Percentiles rank a stretch among this genome's conserved stretches.
These are phyloP conservation scores for Ceratocystis cacaofunesta DNA, from an alignment of 2,329 filamentous ascomycete species.

Conservation along the genomic window DNA sequence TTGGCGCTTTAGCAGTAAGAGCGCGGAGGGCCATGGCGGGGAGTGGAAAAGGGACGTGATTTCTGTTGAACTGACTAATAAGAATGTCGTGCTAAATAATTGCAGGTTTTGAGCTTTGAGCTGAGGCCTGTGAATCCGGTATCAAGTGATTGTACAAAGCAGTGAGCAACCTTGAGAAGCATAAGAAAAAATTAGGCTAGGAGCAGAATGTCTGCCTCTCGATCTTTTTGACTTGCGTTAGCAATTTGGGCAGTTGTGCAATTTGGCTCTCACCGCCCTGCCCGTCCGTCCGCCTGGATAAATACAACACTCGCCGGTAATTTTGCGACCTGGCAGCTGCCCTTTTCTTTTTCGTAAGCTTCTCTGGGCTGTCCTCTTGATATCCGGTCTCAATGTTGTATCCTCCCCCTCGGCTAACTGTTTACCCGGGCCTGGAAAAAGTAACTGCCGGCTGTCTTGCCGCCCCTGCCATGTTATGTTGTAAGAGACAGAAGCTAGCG, in stretches of 20 bases:
- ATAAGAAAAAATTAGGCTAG: too few species aligned
- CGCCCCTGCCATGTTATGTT: neutral
- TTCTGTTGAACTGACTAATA: neutral
- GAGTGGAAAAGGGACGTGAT: neutral
- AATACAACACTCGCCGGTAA: too few species aligned
- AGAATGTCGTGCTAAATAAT: neutral
- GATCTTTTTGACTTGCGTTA: neutral
- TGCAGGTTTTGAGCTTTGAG: too few species aligned
- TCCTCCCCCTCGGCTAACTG: neutral
- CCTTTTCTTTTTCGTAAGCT: neutral
- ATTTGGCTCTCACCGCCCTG: neutral
- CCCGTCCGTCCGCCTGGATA: too few species aligned
- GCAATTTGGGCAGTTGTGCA: neutral
- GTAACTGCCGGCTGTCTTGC: conserved; percentile 3
- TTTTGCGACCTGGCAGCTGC: neutral
- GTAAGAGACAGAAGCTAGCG: too few species aligned
- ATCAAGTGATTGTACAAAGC: too few species aligned
- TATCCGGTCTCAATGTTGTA: too few species aligned
- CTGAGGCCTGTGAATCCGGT: too few species aligned
- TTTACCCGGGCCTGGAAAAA: conserved; percentile 3
- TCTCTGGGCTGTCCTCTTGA: neutral
- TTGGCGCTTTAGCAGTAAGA: conserved; percentile 6
- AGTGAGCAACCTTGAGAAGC: too few species aligned
- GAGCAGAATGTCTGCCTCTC: too few species aligned
- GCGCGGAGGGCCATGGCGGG: neutral